Base-by-base conservation (phyloP, 441 rosid species). In the Bruguiera hainesii region DNA sequence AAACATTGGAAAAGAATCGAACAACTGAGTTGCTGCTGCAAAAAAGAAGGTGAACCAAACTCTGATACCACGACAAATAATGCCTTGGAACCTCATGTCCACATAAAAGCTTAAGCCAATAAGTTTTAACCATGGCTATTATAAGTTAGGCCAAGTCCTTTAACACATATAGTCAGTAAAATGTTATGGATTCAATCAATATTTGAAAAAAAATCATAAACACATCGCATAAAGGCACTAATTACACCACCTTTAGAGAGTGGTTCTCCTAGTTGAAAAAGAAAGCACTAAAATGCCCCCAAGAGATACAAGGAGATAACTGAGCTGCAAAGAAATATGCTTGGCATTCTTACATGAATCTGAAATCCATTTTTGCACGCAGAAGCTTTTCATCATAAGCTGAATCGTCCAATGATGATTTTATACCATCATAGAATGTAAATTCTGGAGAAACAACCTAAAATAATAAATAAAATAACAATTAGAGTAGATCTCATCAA, bases 371-470 rank as follows among this genome's bases (percentile, higher is more conserved):
- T 82, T 88, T 96, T 55, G 94, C 97, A 57, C 98, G 96, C 60
- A 96, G 78, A 79, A 96, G 97, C 89, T 82, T 93, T 88, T 96
- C 99, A 39, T 91, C 88, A 59, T 81, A 78, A 28, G 89, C 80
- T 48, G 93, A 86, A 83, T 91, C 95, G 73, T 89, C 96, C 65
- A 96, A 71, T 71, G 87, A 83, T 64, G 98, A 91, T 80, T 93
- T 96, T 61, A 98, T 86, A 68, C 98, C 91, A 76, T 96, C 99
- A 80, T 84, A 96, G 81, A 96, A 96, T 11, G 97, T 96, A 76
- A 96, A 89, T 83, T 96, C 99, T 5, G 99, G 89, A 78, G 98
- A 86, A 75, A 96, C 87, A 72, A 96, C 88, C 99, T 96, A 77
- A 71, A 79, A 35, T 78, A 35, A 71, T 7, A 61, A 66, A 73